These are phyloP conservation scores for Strigomonas oncopelti DNA, from an alignment of 208 protist species.

Conservation along the genomic window DNA sequence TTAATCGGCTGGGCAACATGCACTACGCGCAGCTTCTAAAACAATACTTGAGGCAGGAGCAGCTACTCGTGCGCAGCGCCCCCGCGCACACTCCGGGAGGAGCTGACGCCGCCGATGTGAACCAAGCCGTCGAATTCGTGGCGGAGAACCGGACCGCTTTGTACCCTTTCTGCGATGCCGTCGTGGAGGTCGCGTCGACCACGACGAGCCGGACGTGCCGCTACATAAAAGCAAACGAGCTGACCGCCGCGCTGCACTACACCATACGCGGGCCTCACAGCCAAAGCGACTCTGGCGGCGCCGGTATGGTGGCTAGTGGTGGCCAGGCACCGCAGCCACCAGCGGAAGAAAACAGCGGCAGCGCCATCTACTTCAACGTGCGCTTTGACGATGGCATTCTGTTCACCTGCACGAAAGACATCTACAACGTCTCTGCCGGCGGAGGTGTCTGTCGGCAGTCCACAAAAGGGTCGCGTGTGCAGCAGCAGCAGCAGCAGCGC, in stretches of 20 bases:
- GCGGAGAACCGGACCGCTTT: constrained; percentile 42
- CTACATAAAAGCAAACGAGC: constrained; percentile 63
- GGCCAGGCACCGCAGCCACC: neutral
- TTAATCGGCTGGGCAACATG: constrained; percentile 6
- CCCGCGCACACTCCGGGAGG: neutral
- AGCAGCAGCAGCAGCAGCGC: neutral
- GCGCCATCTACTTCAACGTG: constrained; percentile 32
- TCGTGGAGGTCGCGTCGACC: constrained; percentile 73
- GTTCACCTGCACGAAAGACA: constrained; percentile 40
- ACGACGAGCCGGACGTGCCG: constrained; percentile 51
- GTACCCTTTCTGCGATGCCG: constrained; percentile 48
- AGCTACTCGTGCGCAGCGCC: constrained; percentile 4
- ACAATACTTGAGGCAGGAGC: constrained; percentile 8
- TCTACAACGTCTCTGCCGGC: neutral
- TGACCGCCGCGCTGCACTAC: constrained; percentile 66
- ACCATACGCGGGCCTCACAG: constrained; percentile 23
- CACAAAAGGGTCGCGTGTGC: neutral
- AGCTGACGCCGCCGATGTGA: neutral
- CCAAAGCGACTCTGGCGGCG: neutral
- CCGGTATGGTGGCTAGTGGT: neutral
- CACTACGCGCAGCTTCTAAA: constrained; percentile 16
- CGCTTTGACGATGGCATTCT: constrained; percentile 74
- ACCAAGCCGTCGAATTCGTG: constrained; percentile 4
- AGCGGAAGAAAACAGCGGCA: neutral
- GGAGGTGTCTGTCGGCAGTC: too few relatives aligned